These are phyloP conservation scores for Daldinia bambusicola DNA, from an alignment of 495 filamentous ascomycete genomes.

Conservation along the genomic window DNA sequence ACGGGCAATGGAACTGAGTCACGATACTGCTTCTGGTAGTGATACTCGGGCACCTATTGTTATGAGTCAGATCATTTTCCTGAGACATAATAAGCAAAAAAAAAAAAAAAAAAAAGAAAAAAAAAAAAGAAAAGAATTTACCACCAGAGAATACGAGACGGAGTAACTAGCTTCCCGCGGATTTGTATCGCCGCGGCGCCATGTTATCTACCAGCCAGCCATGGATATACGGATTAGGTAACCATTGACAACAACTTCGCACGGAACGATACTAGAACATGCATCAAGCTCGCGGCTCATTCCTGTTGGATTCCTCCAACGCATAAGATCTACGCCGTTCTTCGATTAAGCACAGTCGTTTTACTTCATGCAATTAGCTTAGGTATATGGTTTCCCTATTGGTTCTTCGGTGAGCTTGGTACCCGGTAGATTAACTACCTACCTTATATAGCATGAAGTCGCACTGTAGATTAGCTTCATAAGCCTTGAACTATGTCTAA, in stretches of 20 bases:
- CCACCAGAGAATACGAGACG: conserved; percentile 10
- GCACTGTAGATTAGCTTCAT: neutral
- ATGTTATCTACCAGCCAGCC: conserved; percentile 19
- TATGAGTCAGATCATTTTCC: neutral
- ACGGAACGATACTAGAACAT: neutral
- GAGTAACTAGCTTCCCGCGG: conserved; percentile 36
- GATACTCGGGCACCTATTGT: neutral
- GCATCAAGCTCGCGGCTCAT: conserved; percentile 18
- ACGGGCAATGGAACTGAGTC: conserved; percentile 16
- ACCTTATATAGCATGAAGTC: too few species aligned
- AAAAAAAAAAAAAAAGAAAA: too few species aligned
- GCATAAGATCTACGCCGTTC: neutral
- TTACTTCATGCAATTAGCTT: neutral
- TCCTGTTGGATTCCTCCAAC: conserved; percentile 4
- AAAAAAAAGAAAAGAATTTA: neutral
- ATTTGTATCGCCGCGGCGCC: conserved; percentile 32
- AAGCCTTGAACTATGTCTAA: neutral
- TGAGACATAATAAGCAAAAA: neutral
- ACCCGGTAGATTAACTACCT: neutral
- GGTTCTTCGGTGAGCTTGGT: neutral
- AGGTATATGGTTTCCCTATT: neutral
- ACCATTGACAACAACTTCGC: conserved; percentile 13
- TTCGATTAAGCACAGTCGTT: neutral
- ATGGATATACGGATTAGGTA: conserved; percentile 7
- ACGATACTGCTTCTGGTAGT: conserved; percentile 8